phyloP scores from a whole-genome alignment of 345 rosid species.

The Triadica sebifera region DNA sequence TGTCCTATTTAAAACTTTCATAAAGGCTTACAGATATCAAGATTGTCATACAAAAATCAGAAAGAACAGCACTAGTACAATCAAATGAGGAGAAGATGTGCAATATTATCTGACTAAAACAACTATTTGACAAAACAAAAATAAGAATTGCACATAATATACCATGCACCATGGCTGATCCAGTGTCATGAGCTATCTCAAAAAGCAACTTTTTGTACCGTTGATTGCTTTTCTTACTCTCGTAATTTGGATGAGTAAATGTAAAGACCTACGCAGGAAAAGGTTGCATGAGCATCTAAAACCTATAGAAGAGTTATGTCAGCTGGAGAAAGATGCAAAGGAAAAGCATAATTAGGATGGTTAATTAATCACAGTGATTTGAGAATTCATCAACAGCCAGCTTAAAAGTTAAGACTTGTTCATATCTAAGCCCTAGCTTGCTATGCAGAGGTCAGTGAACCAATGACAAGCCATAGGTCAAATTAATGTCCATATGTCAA shows the following conservation, averaged over 20 bases:
- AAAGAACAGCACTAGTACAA: not conserved
- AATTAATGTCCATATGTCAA: not conserved
- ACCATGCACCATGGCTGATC: conserved; percentile 93
- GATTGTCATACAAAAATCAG: not conserved
- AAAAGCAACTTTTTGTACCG: conserved; percentile 76
- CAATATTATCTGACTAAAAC: not conserved
- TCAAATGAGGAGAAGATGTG: not conserved
- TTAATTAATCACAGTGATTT: conserved; percentile 2
- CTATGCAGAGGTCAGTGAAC: not conserved
- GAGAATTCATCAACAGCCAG: conserved; percentile 6
- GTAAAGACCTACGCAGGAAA: conserved; percentile 67
- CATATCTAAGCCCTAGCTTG: not conserved
- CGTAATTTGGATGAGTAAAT: conserved; percentile 73
- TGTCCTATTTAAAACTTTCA: not conserved
- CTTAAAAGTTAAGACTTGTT: not conserved
- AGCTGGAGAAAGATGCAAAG: not conserved
- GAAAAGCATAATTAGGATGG: not conserved
- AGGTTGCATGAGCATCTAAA: conserved; percentile 12
- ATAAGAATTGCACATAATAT: conserved; percentile 13
- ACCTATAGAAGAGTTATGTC: conserved; percentile 3
- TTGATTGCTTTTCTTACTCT: conserved; percentile 61
- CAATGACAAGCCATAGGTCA: not conserved
- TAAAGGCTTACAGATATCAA: not conserved
- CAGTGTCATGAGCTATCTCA: conserved; percentile 65
- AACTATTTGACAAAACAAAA: not conserved